Base-by-base conservation (phyloP, 768 basidiomycete species). In the Lactarius indigo region DNA sequence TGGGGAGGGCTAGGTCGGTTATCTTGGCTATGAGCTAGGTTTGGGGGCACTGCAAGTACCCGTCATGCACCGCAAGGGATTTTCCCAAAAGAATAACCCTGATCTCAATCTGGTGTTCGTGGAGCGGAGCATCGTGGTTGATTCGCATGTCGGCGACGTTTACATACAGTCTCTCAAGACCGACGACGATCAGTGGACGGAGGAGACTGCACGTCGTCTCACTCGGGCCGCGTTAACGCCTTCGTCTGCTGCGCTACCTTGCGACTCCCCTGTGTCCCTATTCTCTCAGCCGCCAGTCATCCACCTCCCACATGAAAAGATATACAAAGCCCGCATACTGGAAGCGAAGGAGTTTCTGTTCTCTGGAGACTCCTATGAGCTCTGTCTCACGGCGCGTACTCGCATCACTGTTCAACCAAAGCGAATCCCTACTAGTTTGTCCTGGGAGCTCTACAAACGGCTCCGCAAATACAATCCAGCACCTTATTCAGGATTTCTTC, bases 351-450 rank as follows among this genome's bases (percentile, higher is more conserved):
- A 91, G 63, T 81, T 83, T 67, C 84, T 97, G 44, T 89, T 82
- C 66, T 82, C 88, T 35, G 96, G 96, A 3, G 91, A 97, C 73
- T 92, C 92, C 2, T 98, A 98, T 76, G 96, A 98, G 75, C 83
- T 98, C 41, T 97, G 95, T 70, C 79, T 97, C 37, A 97, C 96
- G 1, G 89, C 90, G 5, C 84, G 81, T 15, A 91, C 90, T 23
- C 82, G 76, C 41, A 80, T 93, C 59, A 76, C 80, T 13, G 72
- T 87, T 28, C 63, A 52, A 67, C 70, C 56, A 61, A 44, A 50
- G 59, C 61, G 50, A 15, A 69, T 56, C 68, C 68, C 75, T 26
- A 72, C 75, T 1, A 75, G 76, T 26, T 81, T 84, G 2, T 88
- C 89, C 15, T 93, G 91, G 91, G 83, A 86, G 64, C 82, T 88